Percentiles rank a stretch among this genome's conserved stretches.
phyloP scores from a whole-genome alignment of 305 asterid species.

The Fraxinus baroniana region DNA sequence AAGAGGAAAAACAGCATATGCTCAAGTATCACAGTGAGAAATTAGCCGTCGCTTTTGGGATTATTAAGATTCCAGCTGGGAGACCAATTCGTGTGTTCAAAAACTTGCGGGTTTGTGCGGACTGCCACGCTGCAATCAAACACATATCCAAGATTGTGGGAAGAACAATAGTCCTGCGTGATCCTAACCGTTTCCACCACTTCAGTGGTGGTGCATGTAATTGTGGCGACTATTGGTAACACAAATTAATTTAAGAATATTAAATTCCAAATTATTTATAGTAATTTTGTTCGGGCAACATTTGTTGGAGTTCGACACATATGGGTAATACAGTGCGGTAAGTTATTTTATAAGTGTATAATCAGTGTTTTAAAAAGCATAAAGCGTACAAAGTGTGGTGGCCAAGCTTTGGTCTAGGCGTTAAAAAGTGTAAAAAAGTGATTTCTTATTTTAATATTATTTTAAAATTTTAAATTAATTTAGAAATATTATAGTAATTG shows the following conservation, averaged over 20 bases:
- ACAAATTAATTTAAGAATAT: neutral
- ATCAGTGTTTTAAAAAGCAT: no score
- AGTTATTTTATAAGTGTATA: neutral
- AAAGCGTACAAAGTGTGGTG: no score
- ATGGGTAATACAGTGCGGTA: neutral
- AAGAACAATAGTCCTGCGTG: constrained; percentile 73
- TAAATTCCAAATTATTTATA: neutral
- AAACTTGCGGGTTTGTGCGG: constrained; percentile 85
- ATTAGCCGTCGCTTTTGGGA: constrained; percentile 83
- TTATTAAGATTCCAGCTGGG: constrained; percentile 63
- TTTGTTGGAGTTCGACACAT: neutral
- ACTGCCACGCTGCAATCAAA: constrained; percentile 79
- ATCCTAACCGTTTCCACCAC: constrained; percentile 89
- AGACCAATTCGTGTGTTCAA: constrained; percentile 80
- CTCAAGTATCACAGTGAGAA: constrained; percentile 87
- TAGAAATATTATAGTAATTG: no score
- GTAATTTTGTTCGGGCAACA: neutral
- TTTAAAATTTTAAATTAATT: no score
- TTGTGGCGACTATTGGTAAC: constrained; percentile 91
- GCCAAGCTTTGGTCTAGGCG: no score
- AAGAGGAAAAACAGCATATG: constrained; percentile 83
- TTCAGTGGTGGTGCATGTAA: constrained; percentile 70
- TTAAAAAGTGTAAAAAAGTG: no score
- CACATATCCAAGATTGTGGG: constrained; percentile 71
- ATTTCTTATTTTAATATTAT: no score